phyloP scores from a whole-genome alignment of 768 basidiomycete species.

The Phlegmacium glaucopus region DNA sequence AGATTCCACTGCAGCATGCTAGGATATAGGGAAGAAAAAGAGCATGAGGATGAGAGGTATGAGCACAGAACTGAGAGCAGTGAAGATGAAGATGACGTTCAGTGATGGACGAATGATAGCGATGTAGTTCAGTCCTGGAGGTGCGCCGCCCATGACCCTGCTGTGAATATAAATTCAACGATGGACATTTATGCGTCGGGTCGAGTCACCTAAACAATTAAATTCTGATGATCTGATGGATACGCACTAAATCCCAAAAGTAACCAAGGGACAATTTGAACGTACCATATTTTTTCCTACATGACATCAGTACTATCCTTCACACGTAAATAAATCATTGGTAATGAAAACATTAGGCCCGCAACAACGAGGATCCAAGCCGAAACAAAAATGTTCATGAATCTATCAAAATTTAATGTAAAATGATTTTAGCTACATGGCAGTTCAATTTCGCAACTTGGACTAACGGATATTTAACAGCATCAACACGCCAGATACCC shows the following conservation, averaged over 20 bases:
- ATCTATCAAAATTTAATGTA: slow-evolving; percentile 38
- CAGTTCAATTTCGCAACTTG: neutral
- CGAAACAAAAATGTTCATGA: slow-evolving; percentile 69
- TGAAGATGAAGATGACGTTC: slow-evolving; percentile 23
- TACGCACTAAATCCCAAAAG: too few species aligned
- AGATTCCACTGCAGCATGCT: slow-evolving; percentile 22
- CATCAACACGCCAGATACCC: slow-evolving; percentile 71
- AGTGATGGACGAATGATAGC: slow-evolving; percentile 21
- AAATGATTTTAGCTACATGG: neutral
- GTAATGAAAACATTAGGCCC: slow-evolving; percentile 63
- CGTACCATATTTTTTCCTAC: too few species aligned
- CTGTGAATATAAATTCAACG: too few species aligned
- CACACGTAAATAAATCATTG: slow-evolving; percentile 72
- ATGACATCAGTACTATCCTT: slow-evolving; percentile 52
- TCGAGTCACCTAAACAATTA: too few species aligned
- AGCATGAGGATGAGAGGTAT: slow-evolving; percentile 30
- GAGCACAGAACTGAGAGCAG: slow-evolving; percentile 25
- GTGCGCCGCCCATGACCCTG: too few species aligned
- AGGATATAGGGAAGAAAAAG: slow-evolving; percentile 31
- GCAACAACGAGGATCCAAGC: slow-evolving; percentile 71
- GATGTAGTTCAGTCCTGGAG: slow-evolving; percentile 25
- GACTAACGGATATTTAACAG: slow-evolving; percentile 54
- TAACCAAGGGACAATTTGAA: too few species aligned
- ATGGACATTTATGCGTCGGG: too few species aligned
- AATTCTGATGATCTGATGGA: too few species aligned